phyloP scores from a whole-genome alignment of 2,329 filamentous ascomycete species.

The Rugonectria rugulosa region DNA sequence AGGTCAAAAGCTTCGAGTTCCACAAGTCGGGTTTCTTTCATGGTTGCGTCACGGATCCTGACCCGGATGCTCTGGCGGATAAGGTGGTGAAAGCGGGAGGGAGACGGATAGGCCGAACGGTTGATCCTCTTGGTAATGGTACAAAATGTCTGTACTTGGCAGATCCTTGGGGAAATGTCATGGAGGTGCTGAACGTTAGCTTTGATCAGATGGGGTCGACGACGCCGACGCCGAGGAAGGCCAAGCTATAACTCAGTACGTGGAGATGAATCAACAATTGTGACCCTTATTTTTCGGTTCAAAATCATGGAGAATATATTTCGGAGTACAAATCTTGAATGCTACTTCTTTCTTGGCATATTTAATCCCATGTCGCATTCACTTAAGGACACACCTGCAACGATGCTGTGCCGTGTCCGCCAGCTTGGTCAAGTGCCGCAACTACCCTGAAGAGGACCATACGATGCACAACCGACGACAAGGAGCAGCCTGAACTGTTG shows the following conservation, averaged over 20 bases:
- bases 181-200: conserved; percentile 18
- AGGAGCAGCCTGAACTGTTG: too few species aligned
- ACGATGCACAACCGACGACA: too few species aligned
- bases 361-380: too few species aligned
- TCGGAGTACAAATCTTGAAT: too few species aligned
- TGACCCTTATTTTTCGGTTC: too few species aligned
- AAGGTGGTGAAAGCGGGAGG: conserved; percentile 38
- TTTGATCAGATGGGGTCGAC: conserved; percentile 13
- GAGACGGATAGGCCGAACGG: conserved; percentile 35
- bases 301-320: too few species aligned
- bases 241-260: neutral
- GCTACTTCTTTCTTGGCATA: too few species aligned
- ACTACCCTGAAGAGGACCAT: too few species aligned
- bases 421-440: too few species aligned
- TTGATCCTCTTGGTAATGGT: conserved; percentile 11
- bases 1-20: conserved; percentile 28
- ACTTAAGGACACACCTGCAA: too few species aligned
- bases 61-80: conserved; percentile 38
- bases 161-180: conserved; percentile 17
- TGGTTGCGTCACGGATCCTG: conserved; percentile 42
- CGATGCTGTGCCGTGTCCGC: too few species aligned
- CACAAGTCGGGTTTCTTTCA: conserved; percentile 45
- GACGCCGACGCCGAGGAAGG: neutral
- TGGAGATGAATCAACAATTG: neutral
- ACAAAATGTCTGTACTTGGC: conserved; percentile 13